Base-by-base conservation (phyloP, 768 basidiomycete genomes). In the Tricholoma hemisulphureum region DNA sequence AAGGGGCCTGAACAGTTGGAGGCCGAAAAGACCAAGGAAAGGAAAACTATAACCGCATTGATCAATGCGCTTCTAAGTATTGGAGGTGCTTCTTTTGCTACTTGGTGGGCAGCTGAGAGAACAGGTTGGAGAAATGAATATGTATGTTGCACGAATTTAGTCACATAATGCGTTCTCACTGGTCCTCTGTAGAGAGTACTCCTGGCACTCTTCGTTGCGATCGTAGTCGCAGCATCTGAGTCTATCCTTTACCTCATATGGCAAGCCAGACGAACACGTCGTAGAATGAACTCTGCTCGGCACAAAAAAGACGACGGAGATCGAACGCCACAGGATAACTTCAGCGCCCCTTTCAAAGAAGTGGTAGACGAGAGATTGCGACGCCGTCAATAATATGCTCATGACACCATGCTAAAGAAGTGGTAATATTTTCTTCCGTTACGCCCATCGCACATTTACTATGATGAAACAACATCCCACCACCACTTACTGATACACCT, bases 41-140 rank as follows among this genome's bases (percentile, higher is more conserved):
- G 81, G 55, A 85, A 85, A 57, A 82, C 85, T 11, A 83, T 93
- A 20, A 85, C 87, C 2, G 80, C 85, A 5, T 70, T 93, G 39
- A 60, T 89, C 18, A 93, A 94, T 64, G 86, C 83, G 1, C 68
- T 91, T 9, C 72, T 93, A 51, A 92, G 89, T 64, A 75, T 93
- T 39, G 70, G 75, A 32, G 85, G 85, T 6, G 82, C 86, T 0
- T 89, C 86, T 3, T 76, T 82, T 50, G 88, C 87, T 4, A 78
- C 82, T 16, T 92, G 85, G 85, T 90, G 85, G 83, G 89, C 84
- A 21, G 83, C 88, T 37, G 82, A 82, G 49, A 76, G 74, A 62
- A 77, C 83, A 6, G 79, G 82, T 1, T 86, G 88, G 87, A 80
- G 71, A 56, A 74, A 85, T 58, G 91, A 93, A 79, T 91, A 87